phyloP scores from a whole-genome alignment of 768 basidiomycete species.

The Tylopilus cervinicoccineus region DNA sequence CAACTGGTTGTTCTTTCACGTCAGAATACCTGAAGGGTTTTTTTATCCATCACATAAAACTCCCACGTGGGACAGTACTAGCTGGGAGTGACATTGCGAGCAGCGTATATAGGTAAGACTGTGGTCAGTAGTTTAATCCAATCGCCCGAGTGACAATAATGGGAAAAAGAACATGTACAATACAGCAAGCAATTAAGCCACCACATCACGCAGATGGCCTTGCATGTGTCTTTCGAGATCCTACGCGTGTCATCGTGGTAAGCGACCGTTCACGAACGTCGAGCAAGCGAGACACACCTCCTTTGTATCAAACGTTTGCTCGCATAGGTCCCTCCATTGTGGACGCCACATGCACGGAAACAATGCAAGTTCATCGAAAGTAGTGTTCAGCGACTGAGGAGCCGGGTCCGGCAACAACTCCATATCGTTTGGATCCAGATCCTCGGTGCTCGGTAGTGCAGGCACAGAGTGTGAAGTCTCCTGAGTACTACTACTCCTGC shows the following conservation, averaged over 20 bases:
- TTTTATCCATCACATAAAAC: too few species aligned
- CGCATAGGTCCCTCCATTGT: constrained; percentile 24
- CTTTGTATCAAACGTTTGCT: constrained; percentile 26
- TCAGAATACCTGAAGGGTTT: too few species aligned
- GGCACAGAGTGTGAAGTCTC: background rate
- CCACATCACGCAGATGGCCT: constrained; percentile 19
- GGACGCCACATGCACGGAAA: constrained; percentile 31
- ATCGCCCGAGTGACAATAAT: background rate
- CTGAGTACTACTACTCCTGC: constrained; percentile 1
- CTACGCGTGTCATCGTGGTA: background rate
- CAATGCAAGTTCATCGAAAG: constrained; percentile 17
- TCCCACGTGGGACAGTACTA: too few species aligned
- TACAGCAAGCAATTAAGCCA: background rate
- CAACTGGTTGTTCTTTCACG: too few species aligned
- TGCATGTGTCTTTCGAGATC: constrained; percentile 25
- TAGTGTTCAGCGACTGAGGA: background rate
- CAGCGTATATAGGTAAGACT: too few species aligned
- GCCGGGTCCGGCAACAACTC: constrained; percentile 3
- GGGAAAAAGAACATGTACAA: background rate
- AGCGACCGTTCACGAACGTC: background rate
- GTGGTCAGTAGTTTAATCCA: too few species aligned
- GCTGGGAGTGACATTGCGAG: too few species aligned
- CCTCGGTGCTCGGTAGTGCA: background rate
- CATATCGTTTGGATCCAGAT: constrained; percentile 22
- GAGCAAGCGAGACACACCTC: constrained; percentile 17